phyloP scores from a whole-genome alignment of 441 rosid species.

The Daphne laureola region DNA sequence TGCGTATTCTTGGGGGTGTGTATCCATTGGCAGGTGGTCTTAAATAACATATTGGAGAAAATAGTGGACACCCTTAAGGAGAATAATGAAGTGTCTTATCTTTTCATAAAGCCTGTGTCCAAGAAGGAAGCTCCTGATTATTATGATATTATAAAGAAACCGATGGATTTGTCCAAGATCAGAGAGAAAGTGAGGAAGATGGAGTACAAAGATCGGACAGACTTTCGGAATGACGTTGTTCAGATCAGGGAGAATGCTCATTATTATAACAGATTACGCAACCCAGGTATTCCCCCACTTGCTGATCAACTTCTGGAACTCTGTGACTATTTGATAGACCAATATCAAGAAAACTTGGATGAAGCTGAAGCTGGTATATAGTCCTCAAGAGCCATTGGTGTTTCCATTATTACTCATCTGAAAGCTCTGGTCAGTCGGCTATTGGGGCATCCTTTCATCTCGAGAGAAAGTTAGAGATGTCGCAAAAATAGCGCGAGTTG shows the following conservation, averaged over 20 bases:
- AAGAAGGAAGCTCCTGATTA: constrained; percentile 98
- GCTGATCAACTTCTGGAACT: constrained; percentile 95
- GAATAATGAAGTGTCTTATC: constrained; percentile 61
- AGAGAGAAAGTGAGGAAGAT: constrained; percentile 81
- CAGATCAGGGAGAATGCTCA: constrained; percentile 85
- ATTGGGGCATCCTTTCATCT: too few species aligned
- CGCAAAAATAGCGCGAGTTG: too few species aligned
- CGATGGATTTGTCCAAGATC: constrained; percentile 92
- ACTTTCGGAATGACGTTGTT: constrained; percentile 86
- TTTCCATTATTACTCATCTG: not conserved
- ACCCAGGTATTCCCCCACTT: constrained; percentile 91
- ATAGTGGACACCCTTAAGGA: constrained; percentile 67
- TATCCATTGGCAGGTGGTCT: constrained; percentile 54
- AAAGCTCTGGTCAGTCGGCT: constrained; percentile 1
- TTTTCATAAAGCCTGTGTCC: constrained; percentile 82
- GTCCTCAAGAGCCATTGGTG: constrained; percentile 17
- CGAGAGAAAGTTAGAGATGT: too few species aligned
- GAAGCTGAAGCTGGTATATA: constrained; percentile 79
- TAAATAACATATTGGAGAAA: constrained; percentile 72
- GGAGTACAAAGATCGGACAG: constrained; percentile 67
- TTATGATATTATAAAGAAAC: constrained; percentile 43
- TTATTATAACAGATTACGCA: constrained; percentile 64
- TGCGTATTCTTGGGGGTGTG: not conserved
- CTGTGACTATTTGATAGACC: constrained; percentile 69
- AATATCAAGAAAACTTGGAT: constrained; percentile 29